These are phyloP conservation scores for Colletotrichum limetticola DNA, from an alignment of 2,329 filamentous ascomycete genomes.

Conservation along the genomic window DNA sequence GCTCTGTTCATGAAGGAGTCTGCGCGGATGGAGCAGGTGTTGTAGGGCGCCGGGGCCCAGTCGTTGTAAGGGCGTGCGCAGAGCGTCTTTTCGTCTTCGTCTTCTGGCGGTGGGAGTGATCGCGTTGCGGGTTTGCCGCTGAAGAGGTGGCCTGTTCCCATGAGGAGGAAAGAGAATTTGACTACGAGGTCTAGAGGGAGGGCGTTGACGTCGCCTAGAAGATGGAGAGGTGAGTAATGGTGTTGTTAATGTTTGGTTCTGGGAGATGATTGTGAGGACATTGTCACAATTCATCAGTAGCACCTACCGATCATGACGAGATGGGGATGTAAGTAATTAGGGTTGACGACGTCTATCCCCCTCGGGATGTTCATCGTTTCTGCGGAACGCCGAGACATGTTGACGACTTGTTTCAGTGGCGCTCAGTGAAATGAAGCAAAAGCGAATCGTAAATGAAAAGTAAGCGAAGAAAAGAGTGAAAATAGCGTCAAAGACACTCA, in stretches of 20 bases:
- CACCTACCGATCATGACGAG: conserved; percentile 19
- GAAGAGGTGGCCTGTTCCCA: conserved; percentile 1
- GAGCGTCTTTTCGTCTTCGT: conserved; percentile 8
- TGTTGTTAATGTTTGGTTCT: neutral
- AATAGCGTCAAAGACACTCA: neutral
- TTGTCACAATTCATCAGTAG: neutral
- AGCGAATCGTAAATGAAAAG: no score
- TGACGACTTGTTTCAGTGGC: neutral
- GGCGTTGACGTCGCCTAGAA: neutral
- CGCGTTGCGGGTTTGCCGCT: conserved; percentile 5
- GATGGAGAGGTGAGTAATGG: neutral
- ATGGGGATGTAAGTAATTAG: conserved; percentile 15
- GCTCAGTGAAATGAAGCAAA: neutral
- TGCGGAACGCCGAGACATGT: conserved; percentile 2
- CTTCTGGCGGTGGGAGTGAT: neutral
- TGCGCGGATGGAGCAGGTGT: neutral
- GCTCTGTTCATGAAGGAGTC: conserved; percentile 10
- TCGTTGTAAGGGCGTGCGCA: conserved; percentile 12
- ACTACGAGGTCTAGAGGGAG: neutral
- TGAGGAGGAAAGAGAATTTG: neutral
- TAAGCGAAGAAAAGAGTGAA: no score
- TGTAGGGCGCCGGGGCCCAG: conserved; percentile 22
- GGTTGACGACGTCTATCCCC: conserved; percentile 13
- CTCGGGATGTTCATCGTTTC: neutral
- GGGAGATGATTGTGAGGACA: neutral